Conservation (phyloP, 148 eudicot species). For the Fagopyrum esculentum region DNA sequence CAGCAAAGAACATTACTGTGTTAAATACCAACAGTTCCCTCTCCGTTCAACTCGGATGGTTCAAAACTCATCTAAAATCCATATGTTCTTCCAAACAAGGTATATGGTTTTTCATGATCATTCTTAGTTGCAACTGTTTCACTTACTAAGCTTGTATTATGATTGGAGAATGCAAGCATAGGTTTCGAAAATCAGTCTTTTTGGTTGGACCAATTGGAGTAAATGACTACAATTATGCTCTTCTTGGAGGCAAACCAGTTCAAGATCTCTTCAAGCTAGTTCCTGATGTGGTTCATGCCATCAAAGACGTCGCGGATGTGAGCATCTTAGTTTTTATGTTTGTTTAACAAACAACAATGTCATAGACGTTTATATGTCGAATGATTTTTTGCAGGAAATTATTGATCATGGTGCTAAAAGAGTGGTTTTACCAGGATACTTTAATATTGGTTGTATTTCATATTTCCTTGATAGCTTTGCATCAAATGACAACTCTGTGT, state of each 20-base stretch:
- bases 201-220: slow-evolving; percentile 17
- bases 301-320: not conserved
- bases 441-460: slow-evolving; percentile 20
- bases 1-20: not conserved
- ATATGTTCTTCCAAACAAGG: slow-evolving; percentile 13
- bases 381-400: not conserved
- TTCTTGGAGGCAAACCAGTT: slow-evolving; percentile 9
- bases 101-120: not conserved
- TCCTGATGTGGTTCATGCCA: slow-evolving; percentile 7
- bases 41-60: slow-evolving; percentile 26
- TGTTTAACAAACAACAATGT: not conserved
- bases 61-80: slow-evolving; percentile 21
- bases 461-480: not conserved
- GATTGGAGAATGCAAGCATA: slow-evolving; percentile 15
- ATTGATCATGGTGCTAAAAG: slow-evolving; percentile 15
- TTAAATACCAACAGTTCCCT: slow-evolving; percentile 14
- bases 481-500: slow-evolving; percentile 1
- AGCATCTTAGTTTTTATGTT: not conserved
- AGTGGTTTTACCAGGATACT: slow-evolving; percentile 20
- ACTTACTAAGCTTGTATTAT: not conserved
- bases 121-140: not conserved
- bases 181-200: slow-evolving; percentile 13
- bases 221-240: slow-evolving; percentile 17
- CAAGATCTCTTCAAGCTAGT: slow-evolving; percentile 5
- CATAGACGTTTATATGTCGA: not conserved